Evolutionary conservation across 2,329 filamentous ascomycete species (phyloP), one percentile per base, ranked within the genome.

Genomic region (Acrodontium crateriforme): DNA sequence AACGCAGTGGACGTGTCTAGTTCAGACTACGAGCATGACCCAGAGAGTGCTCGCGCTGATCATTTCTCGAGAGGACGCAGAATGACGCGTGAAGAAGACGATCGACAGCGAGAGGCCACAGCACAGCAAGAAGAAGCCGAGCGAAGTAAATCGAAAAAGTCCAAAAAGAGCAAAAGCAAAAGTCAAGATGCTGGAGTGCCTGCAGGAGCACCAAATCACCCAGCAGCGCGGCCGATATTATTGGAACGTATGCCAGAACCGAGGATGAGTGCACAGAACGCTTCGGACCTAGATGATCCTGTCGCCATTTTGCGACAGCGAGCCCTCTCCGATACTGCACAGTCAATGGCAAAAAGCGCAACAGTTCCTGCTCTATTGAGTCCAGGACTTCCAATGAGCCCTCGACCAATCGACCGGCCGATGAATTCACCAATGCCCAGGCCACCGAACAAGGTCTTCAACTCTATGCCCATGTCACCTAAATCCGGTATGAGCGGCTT

Each of bases 21-120:
- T 34, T 85, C 81, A 0, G 84, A 92, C 38, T 89, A 85, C 41
- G 82, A 89, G 34, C 78, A 85, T 37, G 67, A 79, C 18, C 55
- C 82, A 9, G 76, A 45, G 13, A 47, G 44, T 25, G 47, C 47
- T 26, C 42, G 48, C 9, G 42, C 37, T 9, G 46, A 49, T 19
- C 41, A 44, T 18, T 33, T 45, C 18, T 36, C 38, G 28, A 69
- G 85, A 36, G 87, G 84, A 6, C 71, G 84, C 34, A 68, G 82
- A 42, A 82, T 78, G 53, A 93, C 84, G 3, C 70, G 85, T 28
- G 83, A 87, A 50, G 82, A 93, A 36, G 85, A 94, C 45, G 83
- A 94, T 41, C 67, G 67, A 30, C 70, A 82, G 30, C 72, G 85
- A 25, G 81, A 87, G 47, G 62, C 72, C 9, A 53, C 74, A n/a